A percentile compares a stretch with the other conserved stretches of the same genome.
Conservation (phyloP, 2,329 filamentous ascomycete genomes). For the Stachybotrys echinatus region DNA sequence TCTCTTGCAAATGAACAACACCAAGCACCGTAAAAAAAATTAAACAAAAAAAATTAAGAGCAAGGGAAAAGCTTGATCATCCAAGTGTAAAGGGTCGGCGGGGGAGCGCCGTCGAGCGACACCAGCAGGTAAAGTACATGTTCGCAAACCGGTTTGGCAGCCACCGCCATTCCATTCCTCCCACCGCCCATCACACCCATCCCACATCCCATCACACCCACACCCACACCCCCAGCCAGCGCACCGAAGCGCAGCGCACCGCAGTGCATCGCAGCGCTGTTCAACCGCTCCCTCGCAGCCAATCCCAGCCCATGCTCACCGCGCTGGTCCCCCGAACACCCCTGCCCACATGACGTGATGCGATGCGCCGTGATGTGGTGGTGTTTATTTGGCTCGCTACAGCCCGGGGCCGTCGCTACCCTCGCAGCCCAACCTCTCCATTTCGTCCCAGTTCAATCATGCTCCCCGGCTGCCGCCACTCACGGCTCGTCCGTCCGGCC, state of each 20-base stretch:
- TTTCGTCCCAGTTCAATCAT: no score
- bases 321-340: no score
- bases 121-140: not conserved
- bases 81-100: not conserved
- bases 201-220: no score
- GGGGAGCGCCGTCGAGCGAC: not conserved
- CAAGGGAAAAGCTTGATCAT: not conserved
- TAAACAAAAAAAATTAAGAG: not conserved
- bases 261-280: no score
- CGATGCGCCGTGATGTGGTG: not conserved
- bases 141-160: not conserved
- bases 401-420: not conserved
- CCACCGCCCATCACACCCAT: no score
- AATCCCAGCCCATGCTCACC: not conserved
- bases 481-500: no score
- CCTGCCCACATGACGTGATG: not conserved
- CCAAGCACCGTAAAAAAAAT: not conserved
- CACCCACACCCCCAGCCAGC: no score
- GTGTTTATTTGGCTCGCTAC: not conserved
- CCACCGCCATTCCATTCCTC: not conserved
- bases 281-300: not conserved
- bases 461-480: not conserved
- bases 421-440: not conserved
- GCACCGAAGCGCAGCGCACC: not conserved
- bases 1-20: not conserved